phyloP scores from a whole-genome alignment of 2,329 filamentous ascomycete genomes.

The Chaetoscypha palmicola region DNA sequence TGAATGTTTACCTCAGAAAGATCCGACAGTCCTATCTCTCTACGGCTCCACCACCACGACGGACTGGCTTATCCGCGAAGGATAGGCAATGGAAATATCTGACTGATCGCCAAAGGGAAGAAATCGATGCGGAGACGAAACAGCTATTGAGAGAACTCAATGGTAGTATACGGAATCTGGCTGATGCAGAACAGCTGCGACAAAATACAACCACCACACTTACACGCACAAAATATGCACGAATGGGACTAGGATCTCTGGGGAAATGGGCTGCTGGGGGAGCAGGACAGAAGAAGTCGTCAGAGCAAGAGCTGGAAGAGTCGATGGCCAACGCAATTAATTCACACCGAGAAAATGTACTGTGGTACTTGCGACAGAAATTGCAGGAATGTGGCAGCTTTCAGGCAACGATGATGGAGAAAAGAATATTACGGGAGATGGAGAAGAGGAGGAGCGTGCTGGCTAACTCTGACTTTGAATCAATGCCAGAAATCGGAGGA shows the following conservation, averaged over 20 bases:
- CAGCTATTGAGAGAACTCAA: slow-evolving; percentile 79
- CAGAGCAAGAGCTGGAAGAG: slow-evolving; percentile 68
- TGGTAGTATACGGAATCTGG: slow-evolving; percentile 68
- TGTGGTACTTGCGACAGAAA: slow-evolving; percentile 72
- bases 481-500: slow-evolving; percentile 24
- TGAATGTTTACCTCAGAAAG: slow-evolving; percentile 71
- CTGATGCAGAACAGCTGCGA: slow-evolving; percentile 75
- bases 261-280: slow-evolving; percentile 63
- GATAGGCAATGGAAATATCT: slow-evolving; percentile 36
- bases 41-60: slow-evolving; percentile 57
- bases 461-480: slow-evolving; percentile 52
- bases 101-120: slow-evolving; percentile 74
- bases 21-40: slow-evolving; percentile 91
- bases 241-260: slow-evolving; percentile 54
- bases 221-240: slow-evolving; percentile 62
- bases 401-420: slow-evolving; percentile 91
- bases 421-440: slow-evolving; percentile 72
- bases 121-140: slow-evolving; percentile 83
- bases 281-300: slow-evolving; percentile 45
- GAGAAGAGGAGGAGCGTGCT: slow-evolving; percentile 85
- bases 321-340: slow-evolving; percentile 58
- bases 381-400: slow-evolving; percentile 70
- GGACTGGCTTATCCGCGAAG: slow-evolving; percentile 27
- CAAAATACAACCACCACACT: slow-evolving; percentile 67
- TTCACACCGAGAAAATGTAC: slow-evolving; percentile 70